Percentiles rank a stretch among this genome's conserved stretches.
phyloP scores from a whole-genome alignment of 1,284 basidiomycete genomes.

The Ceratobasidium sp. region DNA sequence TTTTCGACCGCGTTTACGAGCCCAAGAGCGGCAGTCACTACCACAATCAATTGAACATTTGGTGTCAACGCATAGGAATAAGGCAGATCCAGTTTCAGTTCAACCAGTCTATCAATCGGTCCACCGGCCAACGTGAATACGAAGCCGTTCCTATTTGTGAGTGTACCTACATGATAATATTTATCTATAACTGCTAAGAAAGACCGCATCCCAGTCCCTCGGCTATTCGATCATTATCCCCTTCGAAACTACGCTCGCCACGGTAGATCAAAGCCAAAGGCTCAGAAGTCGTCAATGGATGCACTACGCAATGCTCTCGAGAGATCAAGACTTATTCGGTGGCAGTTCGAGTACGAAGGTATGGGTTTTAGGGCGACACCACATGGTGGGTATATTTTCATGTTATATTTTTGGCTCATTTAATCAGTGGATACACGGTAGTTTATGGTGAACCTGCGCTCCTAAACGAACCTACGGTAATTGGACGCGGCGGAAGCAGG shows the following conservation, averaged over 20 bases:
- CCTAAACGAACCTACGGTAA: neutral
- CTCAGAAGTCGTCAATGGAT: conserved; percentile 1
- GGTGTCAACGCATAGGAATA: conserved; percentile 11
- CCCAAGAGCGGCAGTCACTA: neutral
- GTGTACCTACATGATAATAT: neutral
- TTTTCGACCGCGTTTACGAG: conserved; percentile 6
- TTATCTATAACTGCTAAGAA: neutral
- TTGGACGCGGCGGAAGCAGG: conserved; percentile 2
- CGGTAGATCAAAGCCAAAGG: conserved; percentile 9
- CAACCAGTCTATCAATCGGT: too few species aligned
- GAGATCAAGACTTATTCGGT: neutral
- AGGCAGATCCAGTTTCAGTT: neutral
- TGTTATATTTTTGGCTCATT: neutral
- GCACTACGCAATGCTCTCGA: neutral
- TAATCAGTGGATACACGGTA: neutral
- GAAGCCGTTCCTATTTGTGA: conserved; percentile 32
- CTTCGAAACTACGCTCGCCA: neutral
- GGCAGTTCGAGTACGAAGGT: neutral
- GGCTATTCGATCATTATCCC: neutral
- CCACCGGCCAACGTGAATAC: neutral
- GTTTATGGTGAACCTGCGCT: neutral
- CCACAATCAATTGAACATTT: conserved; percentile 27
- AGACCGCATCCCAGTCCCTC: neutral
- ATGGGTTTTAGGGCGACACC: conserved; percentile 15
- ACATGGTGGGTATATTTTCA: neutral